Evolutionary conservation across 1,284 basidiomycete genomes (phyloP), one percentile per base, ranked within the genome.

Genomic region (Neolentinus lepideus): DNA sequence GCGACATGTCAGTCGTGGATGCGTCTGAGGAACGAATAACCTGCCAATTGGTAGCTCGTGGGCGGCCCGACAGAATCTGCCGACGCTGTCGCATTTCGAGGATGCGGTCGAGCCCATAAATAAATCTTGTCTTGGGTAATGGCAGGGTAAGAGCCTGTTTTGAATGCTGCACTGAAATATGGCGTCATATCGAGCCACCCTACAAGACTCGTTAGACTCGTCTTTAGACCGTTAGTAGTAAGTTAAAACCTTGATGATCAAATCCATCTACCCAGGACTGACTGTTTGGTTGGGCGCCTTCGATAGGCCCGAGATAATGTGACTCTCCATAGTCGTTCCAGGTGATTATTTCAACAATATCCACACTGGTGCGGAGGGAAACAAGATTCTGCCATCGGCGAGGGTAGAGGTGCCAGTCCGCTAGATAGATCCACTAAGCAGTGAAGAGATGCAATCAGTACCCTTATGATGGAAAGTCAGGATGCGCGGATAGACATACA

Each of bases 131-230:
- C 90, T 63, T 83, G 73, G 26, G 76, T 71, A 62, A 91, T 77
- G 11, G 70, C 36, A 9, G 90, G 88, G 63, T 80, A 87, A 4
- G 67, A 60, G 43, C 90, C 90, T 11, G 81, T 87, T 74, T 90
- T 92, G 77, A 85, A 94, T 1, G 84, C 85, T 3, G 77, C 75
- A 3, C 85, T 77, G 64, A 90, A 92, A 71, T 88, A 90, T 27
- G 69, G 71, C 11, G 84, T 85, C 62, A 90, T 70, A 21, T 75
- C 73, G 53, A 90, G 77, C 79, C 84, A 90, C 45, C 72, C 85
- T 79, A 59, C 33, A 53, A 46, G n/a, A 16, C 31, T n/a, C 3
- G n/a, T n/a, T 16, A 43, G 38, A 43, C 8, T 3, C 16, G n/a
- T 43, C 8, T 21, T n/a, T n/a, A 3, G 3, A 16, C 16, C 16